phyloP scores from a whole-genome alignment of 257 asterid species.

The Solanum medicagineum region DNA sequence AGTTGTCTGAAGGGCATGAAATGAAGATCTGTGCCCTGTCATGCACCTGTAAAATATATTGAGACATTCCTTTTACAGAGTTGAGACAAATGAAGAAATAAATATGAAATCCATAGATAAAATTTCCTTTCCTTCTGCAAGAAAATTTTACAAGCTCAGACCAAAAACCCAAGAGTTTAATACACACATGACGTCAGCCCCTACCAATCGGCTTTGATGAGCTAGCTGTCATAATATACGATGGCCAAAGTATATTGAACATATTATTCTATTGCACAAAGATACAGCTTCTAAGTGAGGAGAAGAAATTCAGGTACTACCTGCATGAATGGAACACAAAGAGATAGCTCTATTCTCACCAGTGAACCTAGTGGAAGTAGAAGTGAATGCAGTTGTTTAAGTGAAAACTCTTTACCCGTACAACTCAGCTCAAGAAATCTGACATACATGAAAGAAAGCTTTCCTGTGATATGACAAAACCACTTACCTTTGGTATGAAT shows the following conservation, averaged over 20 bases:
- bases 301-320: background rate
- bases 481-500: conserved; percentile 62
- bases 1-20: conserved; percentile 50
- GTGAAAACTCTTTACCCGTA: background rate
- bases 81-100: background rate
- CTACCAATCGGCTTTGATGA: background rate
- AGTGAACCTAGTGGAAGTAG: background rate
- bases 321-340: background rate
- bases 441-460: background rate
- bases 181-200: background rate
- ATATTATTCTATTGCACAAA: background rate
- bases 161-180: background rate
- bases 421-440: background rate
- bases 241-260: background rate
- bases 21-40: conserved; percentile 92
- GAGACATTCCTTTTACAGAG: background rate
- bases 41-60: conserved; percentile 50
- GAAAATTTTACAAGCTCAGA: background rate
- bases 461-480: background rate
- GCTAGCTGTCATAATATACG: background rate
- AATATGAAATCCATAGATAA: background rate
- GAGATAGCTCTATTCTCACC: background rate
- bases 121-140: background rate
- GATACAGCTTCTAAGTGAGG: background rate
- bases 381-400: background rate